phyloP scores from a whole-genome alignment of 2,329 filamentous ascomycete species.

The Aotearoamyces nothofagi region DNA sequence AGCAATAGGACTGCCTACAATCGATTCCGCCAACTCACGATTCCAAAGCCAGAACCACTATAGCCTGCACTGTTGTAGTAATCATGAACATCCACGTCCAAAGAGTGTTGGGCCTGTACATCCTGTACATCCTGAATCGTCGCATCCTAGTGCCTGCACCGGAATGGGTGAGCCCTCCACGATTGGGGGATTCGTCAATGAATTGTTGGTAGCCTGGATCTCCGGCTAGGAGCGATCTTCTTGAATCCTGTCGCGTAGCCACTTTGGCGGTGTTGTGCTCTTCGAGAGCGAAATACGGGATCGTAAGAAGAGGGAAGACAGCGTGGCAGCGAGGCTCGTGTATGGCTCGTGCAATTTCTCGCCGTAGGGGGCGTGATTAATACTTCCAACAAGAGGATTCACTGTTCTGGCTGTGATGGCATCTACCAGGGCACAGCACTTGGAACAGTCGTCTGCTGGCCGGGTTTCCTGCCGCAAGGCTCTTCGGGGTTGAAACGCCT shows the following conservation, averaged over 20 bases:
- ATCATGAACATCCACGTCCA: slow-evolving; percentile 85
- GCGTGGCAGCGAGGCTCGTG: too few relatives aligned
- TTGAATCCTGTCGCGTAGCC: slow-evolving; percentile 29
- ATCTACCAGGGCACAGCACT: too few relatives aligned
- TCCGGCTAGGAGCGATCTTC: slow-evolving; percentile 28
- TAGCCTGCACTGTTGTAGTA: slow-evolving; percentile 59
- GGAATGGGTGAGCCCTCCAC: slow-evolving; percentile 15
- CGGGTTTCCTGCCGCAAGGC: too few relatives aligned
- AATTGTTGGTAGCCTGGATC: slow-evolving; percentile 21
- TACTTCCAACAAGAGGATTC: too few relatives aligned
- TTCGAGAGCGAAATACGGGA: slow-evolving; percentile 7
- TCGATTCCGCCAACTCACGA: slow-evolving; percentile 40
- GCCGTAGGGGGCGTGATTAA: too few relatives aligned
- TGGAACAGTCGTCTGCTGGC: too few relatives aligned
- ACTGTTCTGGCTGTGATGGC: too few relatives aligned
- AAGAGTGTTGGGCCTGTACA: slow-evolving; percentile 67
- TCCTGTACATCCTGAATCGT: slow-evolving; percentile 29
- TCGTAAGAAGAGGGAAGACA: too few relatives aligned
- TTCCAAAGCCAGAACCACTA: slow-evolving; percentile 72
- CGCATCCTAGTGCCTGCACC: slow-evolving; percentile 13
- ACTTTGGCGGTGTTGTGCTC: slow-evolving; percentile 25
- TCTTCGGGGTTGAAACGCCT: too few relatives aligned
- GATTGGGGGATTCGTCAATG: slow-evolving; percentile 19
- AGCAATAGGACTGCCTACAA: slow-evolving; percentile 3
- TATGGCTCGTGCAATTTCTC: too few relatives aligned